Conservation (phyloP, 2,329 filamentous ascomycete genomes). For the Ilyonectria sp. region DNA sequence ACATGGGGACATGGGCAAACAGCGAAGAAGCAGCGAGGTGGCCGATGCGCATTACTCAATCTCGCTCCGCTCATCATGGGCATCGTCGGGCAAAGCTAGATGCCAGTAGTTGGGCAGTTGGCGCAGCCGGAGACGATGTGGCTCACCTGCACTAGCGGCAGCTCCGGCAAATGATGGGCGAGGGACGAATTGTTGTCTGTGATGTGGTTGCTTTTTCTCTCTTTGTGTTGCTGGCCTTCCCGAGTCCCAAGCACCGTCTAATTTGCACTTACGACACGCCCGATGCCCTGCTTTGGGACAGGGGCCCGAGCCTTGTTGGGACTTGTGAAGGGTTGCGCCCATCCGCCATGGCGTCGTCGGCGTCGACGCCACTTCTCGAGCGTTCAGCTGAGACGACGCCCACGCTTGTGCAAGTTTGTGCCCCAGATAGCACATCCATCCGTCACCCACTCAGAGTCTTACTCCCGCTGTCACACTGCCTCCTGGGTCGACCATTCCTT, state of each 20-base stretch:
- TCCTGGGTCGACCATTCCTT: slow-evolving; percentile 17
- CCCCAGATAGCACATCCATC: slow-evolving; percentile 6
- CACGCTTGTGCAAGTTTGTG: neutral
- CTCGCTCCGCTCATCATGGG: slow-evolving; percentile 14
- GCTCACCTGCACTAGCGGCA: slow-evolving; percentile 27
- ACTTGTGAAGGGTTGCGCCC: neutral
- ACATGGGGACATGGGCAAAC: neutral
- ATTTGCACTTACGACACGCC: too few relatives aligned
- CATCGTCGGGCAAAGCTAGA: slow-evolving; percentile 16
- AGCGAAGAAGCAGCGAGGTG: slow-evolving; percentile 14
- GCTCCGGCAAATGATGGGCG: slow-evolving; percentile 31
- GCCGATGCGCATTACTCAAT: slow-evolving; percentile 21
- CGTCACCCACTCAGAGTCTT: slow-evolving; percentile 15
- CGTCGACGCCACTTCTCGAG: slow-evolving; percentile 18
- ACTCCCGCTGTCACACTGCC: slow-evolving; percentile 20
- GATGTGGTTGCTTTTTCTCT: slow-evolving; percentile 10
- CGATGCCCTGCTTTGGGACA: neutral
- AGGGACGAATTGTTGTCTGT: neutral
- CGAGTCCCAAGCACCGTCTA: too few relatives aligned
- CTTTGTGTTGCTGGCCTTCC: neutral
- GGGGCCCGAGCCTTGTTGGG: neutral
- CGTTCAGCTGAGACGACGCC: slow-evolving; percentile 18
- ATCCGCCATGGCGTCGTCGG: neutral
- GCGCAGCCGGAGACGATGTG: slow-evolving; percentile 29
- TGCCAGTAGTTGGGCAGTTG: slow-evolving; percentile 28